Base-by-base conservation (phyloP, 2,329 filamentous ascomycete species). In the Colletotrichum neosansevieriae region DNA sequence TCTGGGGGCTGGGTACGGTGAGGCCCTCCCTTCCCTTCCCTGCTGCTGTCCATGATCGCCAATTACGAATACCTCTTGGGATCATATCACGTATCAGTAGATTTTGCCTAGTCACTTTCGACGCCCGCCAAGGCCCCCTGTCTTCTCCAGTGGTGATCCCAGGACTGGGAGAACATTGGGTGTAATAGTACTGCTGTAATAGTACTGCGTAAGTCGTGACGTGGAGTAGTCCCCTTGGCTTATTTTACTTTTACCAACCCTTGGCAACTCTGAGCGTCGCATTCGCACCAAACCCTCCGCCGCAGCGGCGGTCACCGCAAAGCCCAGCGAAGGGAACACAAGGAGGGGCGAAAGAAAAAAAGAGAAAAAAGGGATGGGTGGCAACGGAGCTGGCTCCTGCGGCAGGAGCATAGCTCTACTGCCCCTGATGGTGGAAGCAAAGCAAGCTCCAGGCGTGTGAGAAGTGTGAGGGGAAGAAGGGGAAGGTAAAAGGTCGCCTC, bases 251-350 rank as follows among this genome's bases (percentile, higher is more conserved):
- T 11, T 32, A 2, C 34, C 58, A 34, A 15, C 42, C 42, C 65
- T 64, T 64, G 61, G 32, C 61, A 68, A 68, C 60, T 65, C 21
- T 68, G 40, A 54, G 60, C 45, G 65, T 68, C 54, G 61, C 54
- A 65, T 54, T 65, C 60, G 60, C 61, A 19, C 36, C 29, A 65
- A 65, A 58, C 19, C 44, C 38, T 64, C 44, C 53, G 57, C 32
- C 29, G 29, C 34, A n/a, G 42, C 19, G 40, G 40, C 51, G 40
- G 53, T 15, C 32, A 40, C 19, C 13, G 24, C 15, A 44, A 19
- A 57, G 49, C 24, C 6, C 34, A 54, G 32, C 17, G 21, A 36
- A 32, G 12, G n/a, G 34, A 17, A n/a, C n/a, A 24, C 2, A 21
- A 36, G 34, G 29, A 19, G 17, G n/a, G n/a, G n/a, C n/a, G n/a